A percentile compares a stretch with the other conserved stretches of the same genome.
phyloP scores from a whole-genome alignment of 108 stramenopile genomes.

The Nannochloropsis salina region DNA sequence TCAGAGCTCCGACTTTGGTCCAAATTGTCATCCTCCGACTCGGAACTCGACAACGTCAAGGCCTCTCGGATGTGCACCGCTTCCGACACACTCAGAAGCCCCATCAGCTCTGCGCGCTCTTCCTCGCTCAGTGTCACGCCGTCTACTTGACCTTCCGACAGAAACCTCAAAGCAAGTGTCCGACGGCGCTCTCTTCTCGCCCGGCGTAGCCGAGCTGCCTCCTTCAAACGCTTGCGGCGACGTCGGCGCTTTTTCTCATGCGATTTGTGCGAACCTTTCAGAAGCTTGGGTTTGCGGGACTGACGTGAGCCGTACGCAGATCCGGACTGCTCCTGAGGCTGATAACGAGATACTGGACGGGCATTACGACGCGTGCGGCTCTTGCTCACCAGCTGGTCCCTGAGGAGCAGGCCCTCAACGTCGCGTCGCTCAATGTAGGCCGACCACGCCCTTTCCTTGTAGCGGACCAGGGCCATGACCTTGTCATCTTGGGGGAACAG shows the following conservation, averaged over 20 bases:
- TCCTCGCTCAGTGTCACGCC: background rate
- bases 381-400: background rate
- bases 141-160: background rate
- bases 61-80: slow-evolving; percentile 10
- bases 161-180: background rate
- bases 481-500: background rate
- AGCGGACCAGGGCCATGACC: background rate
- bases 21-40: background rate
- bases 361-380: background rate
- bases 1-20: background rate
- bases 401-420: background rate
- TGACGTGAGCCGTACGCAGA: background rate
- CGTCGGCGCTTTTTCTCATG: slow-evolving; percentile 7
- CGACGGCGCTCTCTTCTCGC: background rate
- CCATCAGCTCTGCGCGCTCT: slow-evolving; percentile 10
- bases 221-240: background rate
- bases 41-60: background rate
- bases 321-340: background rate
- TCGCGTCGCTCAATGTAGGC: slow-evolving; percentile 1
- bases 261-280: background rate
- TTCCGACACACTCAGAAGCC: background rate
- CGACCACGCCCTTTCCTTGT: background rate
- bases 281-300: background rate
- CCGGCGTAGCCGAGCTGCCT: background rate
- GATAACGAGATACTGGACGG: background rate